A percentile compares a stretch with the other conserved stretches of the same genome.
Evolutionary conservation across 148 eudicot genomes (phyloP).

Genomic region (Amaranthus cruentus): DNA sequence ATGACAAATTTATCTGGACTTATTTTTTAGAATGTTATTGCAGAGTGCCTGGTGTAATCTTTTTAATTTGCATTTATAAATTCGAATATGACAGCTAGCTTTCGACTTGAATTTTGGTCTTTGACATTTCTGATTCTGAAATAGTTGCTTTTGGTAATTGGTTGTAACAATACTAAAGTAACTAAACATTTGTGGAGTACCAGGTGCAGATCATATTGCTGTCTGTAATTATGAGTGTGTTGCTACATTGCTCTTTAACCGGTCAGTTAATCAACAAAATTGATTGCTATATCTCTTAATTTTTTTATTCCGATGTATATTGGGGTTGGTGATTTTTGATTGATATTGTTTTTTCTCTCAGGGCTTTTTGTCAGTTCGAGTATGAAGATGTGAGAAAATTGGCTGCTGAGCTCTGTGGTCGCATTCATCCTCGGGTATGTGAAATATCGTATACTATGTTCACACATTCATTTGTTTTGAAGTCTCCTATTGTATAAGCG

Average conservation of each 20-base stretch:
- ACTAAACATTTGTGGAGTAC: not conserved
- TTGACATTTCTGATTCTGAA: not conserved
- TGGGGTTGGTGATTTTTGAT: not conserved
- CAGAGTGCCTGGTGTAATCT: not conserved
- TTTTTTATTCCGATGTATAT: not conserved
- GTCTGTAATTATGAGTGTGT: constrained; percentile 34
- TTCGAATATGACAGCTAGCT: not conserved
- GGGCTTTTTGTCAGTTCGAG: constrained; percentile 60
- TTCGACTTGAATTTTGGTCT: not conserved
- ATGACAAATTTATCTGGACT: not conserved
- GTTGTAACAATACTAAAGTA: not conserved
- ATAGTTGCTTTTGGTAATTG: not conserved
- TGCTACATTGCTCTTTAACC: constrained; percentile 47
- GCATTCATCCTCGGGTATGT: constrained; percentile 68
- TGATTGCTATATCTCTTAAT: not conserved
- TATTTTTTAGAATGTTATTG: not conserved
- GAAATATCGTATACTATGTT: not conserved
- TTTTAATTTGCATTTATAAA: not conserved
- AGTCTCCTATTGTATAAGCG: not conserved
- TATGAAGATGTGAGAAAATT: constrained; percentile 78
- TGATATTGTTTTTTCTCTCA: constrained; percentile 22
- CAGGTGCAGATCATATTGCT: constrained; percentile 28
- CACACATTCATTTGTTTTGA: not conserved
- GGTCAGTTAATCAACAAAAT: constrained; percentile 28
- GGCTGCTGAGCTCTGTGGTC: constrained; percentile 86